Base-by-base conservation (phyloP, 108 stramenopile species). In the Cylindrotheca fusiformis region DNA sequence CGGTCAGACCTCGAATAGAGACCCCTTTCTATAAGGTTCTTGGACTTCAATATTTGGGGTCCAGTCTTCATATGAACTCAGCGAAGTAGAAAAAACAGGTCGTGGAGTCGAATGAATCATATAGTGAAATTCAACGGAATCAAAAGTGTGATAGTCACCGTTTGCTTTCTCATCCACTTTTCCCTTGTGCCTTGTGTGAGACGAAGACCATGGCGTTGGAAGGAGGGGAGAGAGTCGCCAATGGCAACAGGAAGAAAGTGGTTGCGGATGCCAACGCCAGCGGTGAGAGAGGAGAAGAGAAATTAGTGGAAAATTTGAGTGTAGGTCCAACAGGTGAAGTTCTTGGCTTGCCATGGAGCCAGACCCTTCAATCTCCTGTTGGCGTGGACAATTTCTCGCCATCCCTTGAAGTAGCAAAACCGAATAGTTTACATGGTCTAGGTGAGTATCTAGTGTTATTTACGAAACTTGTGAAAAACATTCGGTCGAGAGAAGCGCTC, bases 361-460 rank as follows among this genome's bases (percentile, higher is more conserved):
- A 58, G 48, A 25, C 36, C 23, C 24, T 72, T 6, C 28, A 59
- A 32, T 65, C 63, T 50, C 71, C 71, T 6, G 36, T 58, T 5
- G 47, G 48, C 8, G 48, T 48, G 17, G 18, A 25, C 4, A 29
- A 30, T 24, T 72, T 72, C 29, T 64, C 71, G 23, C 71, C 71
- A 3, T 66, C 33, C 25, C 26, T 46, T 14, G 62, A 72, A 1
- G 24, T 36, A 23, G 12, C 2, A 22, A 27, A 29, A 3, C 23
- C 18, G 0, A 50, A 47, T 2, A 69, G 58, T 27, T 33, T 51
- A 50, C 71, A 72, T 58, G 71, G 71, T 59, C 19, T 72, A 21
- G 71, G 71, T 72, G 53, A 26, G 71, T 50, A 21, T 29, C 22
- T 3, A n/a, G n/a, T 51, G n/a, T n/a, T n/a, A n/a, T n/a, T n/a